These are phyloP conservation scores for Blastobotrys raffinosifermentans DNA, from an alignment of 1,139 yeast genomes.

Conservation along the genomic window DNA sequence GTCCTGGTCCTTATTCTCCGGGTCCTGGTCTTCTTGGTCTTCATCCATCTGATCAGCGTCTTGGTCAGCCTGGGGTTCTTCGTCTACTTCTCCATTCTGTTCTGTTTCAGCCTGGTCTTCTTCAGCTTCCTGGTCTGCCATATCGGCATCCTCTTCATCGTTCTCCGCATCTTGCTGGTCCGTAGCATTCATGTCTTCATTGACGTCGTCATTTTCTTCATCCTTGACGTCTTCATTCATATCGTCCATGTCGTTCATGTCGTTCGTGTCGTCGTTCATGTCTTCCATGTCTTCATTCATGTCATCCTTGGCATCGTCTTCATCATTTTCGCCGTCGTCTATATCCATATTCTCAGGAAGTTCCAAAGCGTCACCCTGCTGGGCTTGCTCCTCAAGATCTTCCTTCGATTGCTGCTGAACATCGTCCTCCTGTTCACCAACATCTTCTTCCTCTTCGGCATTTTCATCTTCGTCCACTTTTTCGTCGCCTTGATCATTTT, in stretches of 20 bases:
- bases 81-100: slow-evolving; percentile 50
- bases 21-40: slow-evolving; percentile 16
- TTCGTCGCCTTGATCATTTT: slow-evolving; percentile 38
- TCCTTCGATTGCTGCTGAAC: slow-evolving; percentile 65
- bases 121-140: slow-evolving; percentile 45
- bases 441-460: slow-evolving; percentile 69
- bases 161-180: slow-evolving; percentile 58
- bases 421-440: slow-evolving; percentile 83
- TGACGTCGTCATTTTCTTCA: slow-evolving; percentile 41
- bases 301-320: slow-evolving; percentile 15
- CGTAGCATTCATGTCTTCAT: slow-evolving; percentile 36
- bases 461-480: slow-evolving; percentile 43
- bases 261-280: slow-evolving; percentile 30
- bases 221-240: background rate
- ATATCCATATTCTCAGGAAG: slow-evolving; percentile 31
- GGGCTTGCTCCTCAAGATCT: slow-evolving; percentile 37
- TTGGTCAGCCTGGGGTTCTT: slow-evolving; percentile 61
- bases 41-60: slow-evolving; percentile 40
- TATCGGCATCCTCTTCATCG: slow-evolving; percentile 66
- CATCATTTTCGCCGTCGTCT: slow-evolving; percentile 35
- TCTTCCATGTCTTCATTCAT: slow-evolving; percentile 15
- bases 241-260: slow-evolving; percentile 17
- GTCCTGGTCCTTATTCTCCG: slow-evolving; percentile 23
- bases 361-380: slow-evolving; percentile 35
- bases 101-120: no score